Evolutionary conservation across 371 early-diverging fungal genomes (phyloP), one percentile per base, ranked within the genome.

Genomic region (Syncephalis fuscata): DNA sequence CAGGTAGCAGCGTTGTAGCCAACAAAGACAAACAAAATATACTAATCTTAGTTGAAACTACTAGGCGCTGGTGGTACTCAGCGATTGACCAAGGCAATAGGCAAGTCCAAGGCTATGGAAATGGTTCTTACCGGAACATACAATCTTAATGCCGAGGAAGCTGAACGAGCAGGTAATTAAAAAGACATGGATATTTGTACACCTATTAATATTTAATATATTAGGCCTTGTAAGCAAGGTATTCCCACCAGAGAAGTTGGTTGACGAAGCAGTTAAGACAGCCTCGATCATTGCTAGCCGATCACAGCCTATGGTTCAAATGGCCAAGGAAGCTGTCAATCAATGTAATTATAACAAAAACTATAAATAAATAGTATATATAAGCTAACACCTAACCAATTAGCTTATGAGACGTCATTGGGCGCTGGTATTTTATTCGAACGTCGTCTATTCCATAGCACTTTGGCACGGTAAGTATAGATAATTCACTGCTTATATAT

Each of bases 41-140:
- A 21, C 16, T 23, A 23, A n/a, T 20, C 22, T 39, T 36, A 21
- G 4, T 36, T 42, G 14, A 40, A 11, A 47, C 48, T 16, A 20
- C 20, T 42, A 64, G 77, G 84, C 50, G 89, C 85, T 42, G 88
- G 89, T 52, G 89, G 88, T 53, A 85, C 86, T 27, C 88, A 90
- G 64, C 79, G 98, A 50, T 74, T 97, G 58, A 83, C 85, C 48
- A 78, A 78, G 59, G 94, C 92, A 39, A 80, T 97, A 54, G 98
- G 98, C 56, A 97, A 97, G 72, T 83, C 92, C 45, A 92, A 92
- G 78, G 93, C 96, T 40, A 97, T 97, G 98, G 94, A 96, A 64
- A 77, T 92, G 70, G 69, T 84, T 49, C 74, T 97, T 56, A 82
- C 90, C 25, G 98, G 98, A 44, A 68, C 68, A 16, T 67, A 76